Base-by-base conservation (phyloP, 148 eudicot genomes). In the Spergularia bocconei region DNA sequence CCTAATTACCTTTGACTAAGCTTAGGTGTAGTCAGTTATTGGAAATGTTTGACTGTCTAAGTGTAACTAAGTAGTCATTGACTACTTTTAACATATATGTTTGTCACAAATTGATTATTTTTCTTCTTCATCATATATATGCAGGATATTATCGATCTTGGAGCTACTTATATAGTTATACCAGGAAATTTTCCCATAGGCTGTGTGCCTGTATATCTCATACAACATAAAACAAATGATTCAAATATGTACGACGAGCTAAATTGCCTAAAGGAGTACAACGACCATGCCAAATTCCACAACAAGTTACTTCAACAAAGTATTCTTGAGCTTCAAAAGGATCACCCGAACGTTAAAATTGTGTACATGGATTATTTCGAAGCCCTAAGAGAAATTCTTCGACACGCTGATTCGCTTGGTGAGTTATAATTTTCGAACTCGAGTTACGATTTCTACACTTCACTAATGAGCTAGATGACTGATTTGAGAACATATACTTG, bases 111-210 rank as follows among this genome's bases (percentile, higher is more conserved):
- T n/a, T n/a, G n/a, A n/a, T n/a, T 29, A 29, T 29, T 29, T 29
- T 29, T 29, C 3, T 29, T 29, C 36, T 29, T 29, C 36, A 29
- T 29, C 36, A 29, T 29, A 29, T 4, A 29, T 29, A 25, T 71
- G 82, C 80, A 82, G 86, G 83, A 73, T 70, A 83, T 83, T 69
- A 80, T 83, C 36, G 54, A 65, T 52, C 58, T 83, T 15, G 86
- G 86, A 5, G 86, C 83, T 10, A 65, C 33, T 19, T 76, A 64
- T 41, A 75, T 83, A 6, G 69, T 75, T 15, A 83, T 83, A 25
- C 86, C 86, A 0, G 86, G 86, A 53, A 83, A 83, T 74, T 83
- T 83, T 76, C 79, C 81, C 1, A 75, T 83, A 15, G 86, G 86
- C n/a, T 83, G 86, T 58, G 38, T 74, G 76, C 78, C 81, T 5